Percentiles rank a stretch among this genome's conserved stretches.
phyloP scores from a whole-genome alignment of 768 basidiomycete genomes.

The Piloderma croceum region DNA sequence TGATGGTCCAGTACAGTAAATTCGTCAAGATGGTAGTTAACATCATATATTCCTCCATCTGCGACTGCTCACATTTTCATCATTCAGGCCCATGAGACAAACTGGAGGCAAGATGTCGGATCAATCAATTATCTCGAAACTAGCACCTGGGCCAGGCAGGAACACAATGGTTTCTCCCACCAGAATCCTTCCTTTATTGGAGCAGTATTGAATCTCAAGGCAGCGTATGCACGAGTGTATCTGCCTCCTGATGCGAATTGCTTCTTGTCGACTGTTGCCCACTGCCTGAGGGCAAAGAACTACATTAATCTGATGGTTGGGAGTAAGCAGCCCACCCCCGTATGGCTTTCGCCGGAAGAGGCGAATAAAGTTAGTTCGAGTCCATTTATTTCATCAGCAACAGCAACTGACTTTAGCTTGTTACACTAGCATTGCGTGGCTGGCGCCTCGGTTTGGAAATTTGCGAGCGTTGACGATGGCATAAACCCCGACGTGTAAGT shows the following conservation, averaged over 20 bases:
- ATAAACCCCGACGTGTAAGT: conserved; percentile 64
- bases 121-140: conserved; percentile 87
- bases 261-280: conserved; percentile 75
- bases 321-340: conserved; percentile 75
- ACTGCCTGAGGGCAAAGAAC: conserved; percentile 79
- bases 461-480: conserved; percentile 71
- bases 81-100: conserved; percentile 53
- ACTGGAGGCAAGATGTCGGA: conserved; percentile 66
- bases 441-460: conserved; percentile 83
- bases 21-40: conserved; percentile 81
- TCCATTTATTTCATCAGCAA: too few species aligned
- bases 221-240: conserved; percentile 67
- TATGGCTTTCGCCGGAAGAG: conserved; percentile 75
- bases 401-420: too few species aligned
- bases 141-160: conserved; percentile 79
- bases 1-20: conserved; percentile 88
- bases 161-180: conserved; percentile 88
- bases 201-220: conserved; percentile 76
- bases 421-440: conserved; percentile 82
- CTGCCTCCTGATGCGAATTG: conserved; percentile 90
- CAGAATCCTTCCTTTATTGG: conserved; percentile 86
- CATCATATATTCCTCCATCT: too few species aligned
- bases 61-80: too few species aligned
- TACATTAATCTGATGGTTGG: conserved; percentile 88
- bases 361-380: conserved; percentile 58